Evolutionary conservation across 805 yeast species (phyloP).

Genomic region (Starmerella sirachaensis): DNA sequence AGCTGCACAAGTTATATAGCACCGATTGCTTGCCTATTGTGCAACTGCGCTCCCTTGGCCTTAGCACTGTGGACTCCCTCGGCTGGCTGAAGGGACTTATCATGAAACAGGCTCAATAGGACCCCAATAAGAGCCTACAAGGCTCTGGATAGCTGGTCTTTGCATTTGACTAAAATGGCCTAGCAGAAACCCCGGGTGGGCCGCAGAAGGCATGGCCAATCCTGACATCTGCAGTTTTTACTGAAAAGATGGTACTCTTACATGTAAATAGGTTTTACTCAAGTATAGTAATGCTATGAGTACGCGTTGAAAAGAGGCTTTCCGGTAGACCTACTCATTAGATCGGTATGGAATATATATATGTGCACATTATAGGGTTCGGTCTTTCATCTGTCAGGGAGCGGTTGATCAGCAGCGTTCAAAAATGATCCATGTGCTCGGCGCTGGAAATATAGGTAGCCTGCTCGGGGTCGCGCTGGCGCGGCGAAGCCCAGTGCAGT

Average conservation of each 20-base stretch:
- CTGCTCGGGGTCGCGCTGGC: constrained; percentile 38
- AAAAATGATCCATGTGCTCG: constrained; percentile 31
- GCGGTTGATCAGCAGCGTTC: neutral
- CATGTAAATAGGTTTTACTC: too few relatives aligned
- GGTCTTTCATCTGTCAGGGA: neutral
- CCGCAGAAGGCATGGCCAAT: too few relatives aligned
- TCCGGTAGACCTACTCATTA: too few relatives aligned
- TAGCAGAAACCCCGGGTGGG: too few relatives aligned
- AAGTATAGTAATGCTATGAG: too few relatives aligned
- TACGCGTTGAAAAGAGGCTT: too few relatives aligned
- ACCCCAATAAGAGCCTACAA: too few relatives aligned
- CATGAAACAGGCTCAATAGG: constrained; percentile 40
- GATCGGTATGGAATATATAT: too few relatives aligned
- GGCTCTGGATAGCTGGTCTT: neutral
- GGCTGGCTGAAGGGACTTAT: constrained; percentile 57
- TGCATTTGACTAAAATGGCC: too few relatives aligned
- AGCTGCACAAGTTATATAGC: constrained; percentile 75
- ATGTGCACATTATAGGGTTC: neutral
- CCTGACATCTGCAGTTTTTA: too few relatives aligned
- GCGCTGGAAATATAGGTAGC: constrained; percentile 45
- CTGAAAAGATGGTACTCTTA: too few relatives aligned
- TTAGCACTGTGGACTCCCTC: constrained; percentile 52
- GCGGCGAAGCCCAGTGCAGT: constrained; percentile 31
- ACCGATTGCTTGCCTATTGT: constrained; percentile 66
- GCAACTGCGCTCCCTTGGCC: constrained; percentile 60